phyloP scores from a whole-genome alignment of 306 rosid species.

The Malus sieversii region DNA sequence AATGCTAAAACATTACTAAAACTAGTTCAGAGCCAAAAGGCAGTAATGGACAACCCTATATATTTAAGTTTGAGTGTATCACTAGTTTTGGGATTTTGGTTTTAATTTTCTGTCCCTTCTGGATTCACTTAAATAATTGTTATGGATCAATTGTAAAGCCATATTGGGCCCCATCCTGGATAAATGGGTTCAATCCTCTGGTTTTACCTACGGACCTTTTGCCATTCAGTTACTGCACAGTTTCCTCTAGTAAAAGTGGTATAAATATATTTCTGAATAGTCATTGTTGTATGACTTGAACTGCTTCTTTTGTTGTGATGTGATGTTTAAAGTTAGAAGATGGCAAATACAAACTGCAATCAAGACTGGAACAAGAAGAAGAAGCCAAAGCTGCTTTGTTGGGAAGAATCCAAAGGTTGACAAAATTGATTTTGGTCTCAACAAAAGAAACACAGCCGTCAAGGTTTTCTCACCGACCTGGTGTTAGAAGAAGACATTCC shows the following conservation, averaged over 20 bases:
- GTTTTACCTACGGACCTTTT: background rate
- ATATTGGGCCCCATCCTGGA: background rate
- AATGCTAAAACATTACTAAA: background rate
- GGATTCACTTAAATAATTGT: background rate
- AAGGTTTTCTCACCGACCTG: slow-evolving; percentile 60
- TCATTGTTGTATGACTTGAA: slow-evolving; percentile 19
- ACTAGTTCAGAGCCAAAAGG: background rate
- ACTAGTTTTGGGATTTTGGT: background rate
- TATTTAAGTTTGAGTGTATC: background rate
- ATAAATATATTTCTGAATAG: background rate
- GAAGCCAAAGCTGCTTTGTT: slow-evolving; percentile 93
- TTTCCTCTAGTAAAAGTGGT: background rate
- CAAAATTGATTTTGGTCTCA: slow-evolving; percentile 95
- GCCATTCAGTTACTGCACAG: background rate
- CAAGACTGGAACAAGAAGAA: slow-evolving; percentile 97
- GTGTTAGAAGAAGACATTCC: slow-evolving; percentile 83
- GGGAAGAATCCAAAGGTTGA: slow-evolving; percentile 92
- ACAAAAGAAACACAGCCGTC: slow-evolving; percentile 67
- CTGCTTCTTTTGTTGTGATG: slow-evolving; percentile 27
- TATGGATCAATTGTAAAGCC: background rate
- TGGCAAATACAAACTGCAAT: slow-evolving; percentile 86
- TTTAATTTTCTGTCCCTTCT: background rate
- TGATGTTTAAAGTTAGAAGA: slow-evolving; percentile 74
- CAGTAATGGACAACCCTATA: background rate
- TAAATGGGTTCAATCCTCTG: background rate